phyloP scores from a whole-genome alignment of 176 grass and related monocot genomes.

The Tillandsia fasciculata region DNA sequence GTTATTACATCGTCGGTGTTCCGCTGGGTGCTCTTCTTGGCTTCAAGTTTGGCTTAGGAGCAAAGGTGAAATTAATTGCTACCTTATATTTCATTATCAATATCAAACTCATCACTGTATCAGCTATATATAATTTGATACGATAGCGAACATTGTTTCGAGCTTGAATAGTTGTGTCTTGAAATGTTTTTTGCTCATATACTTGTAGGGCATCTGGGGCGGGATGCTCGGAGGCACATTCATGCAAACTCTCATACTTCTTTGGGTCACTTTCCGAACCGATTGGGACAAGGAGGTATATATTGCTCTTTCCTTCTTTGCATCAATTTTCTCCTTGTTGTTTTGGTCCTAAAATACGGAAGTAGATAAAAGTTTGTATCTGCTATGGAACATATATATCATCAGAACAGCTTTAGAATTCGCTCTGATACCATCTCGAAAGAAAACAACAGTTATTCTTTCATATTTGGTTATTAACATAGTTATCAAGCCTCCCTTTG shows the following conservation, averaged over 20 bases:
- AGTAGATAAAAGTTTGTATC: background rate
- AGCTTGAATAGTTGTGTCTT: background rate
- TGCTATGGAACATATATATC: no score
- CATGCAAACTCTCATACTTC: slow-evolving; percentile 38
- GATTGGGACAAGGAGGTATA: slow-evolving; percentile 42
- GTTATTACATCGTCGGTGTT: slow-evolving; percentile 74
- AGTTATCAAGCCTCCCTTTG: no score
- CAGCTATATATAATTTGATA: background rate
- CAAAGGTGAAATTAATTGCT: slow-evolving; percentile 34
- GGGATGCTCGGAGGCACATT: slow-evolving; percentile 45
- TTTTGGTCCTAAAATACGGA: no score
- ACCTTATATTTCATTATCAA: background rate
- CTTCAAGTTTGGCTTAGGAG: slow-evolving; percentile 53
- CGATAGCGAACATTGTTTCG: background rate
- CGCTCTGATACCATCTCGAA: no score
- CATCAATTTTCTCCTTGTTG: background rate
- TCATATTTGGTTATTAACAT: no score
- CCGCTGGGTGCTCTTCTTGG: slow-evolving; percentile 59
- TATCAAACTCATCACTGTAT: background rate
- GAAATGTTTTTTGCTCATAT: background rate
- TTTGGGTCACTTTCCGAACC: slow-evolving; percentile 42
- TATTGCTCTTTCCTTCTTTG: background rate
- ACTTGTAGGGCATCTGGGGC: slow-evolving; percentile 29
- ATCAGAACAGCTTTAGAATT: no score
- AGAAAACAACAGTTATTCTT: no score